Conservation (phyloP, 306 rosid species). For the Rosa multiflora region DNA sequence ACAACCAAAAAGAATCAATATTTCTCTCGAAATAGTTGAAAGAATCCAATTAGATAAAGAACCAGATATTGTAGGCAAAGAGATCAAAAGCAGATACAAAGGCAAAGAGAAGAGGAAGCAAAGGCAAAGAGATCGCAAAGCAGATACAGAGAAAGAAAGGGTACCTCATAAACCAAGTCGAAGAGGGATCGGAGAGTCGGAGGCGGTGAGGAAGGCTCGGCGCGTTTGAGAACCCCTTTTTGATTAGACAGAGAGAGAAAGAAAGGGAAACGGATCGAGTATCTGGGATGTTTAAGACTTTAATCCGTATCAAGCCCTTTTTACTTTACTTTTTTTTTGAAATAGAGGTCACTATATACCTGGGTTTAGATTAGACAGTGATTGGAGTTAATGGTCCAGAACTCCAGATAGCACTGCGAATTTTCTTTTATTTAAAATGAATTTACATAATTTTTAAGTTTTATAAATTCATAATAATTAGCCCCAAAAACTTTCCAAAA, state of each 20-base stretch:
- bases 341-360: too few species aligned
- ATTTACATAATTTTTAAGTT: too few species aligned
- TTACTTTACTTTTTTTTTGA: too few species aligned
- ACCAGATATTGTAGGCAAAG: neutral
- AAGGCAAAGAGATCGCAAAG: neutral
- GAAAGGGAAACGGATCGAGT: neutral
- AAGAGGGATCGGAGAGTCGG: conserved; percentile 54
- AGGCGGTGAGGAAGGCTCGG: conserved; percentile 52
- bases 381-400: too few species aligned
- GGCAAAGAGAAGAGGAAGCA: neutral
- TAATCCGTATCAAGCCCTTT: too few species aligned
- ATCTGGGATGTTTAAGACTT: too few species aligned
- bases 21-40: neutral
- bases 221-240: conserved; percentile 20
- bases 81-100: too few species aligned
- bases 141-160: neutral
- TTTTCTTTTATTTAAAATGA: too few species aligned
- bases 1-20: neutral
- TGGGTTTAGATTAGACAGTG: too few species aligned
- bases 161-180: conserved; percentile 99
- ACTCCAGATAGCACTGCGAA: too few species aligned
- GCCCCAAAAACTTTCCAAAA: too few species aligned
- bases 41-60: neutral
- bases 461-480: too few species aligned
- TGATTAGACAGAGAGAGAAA: neutral